Conservation (phyloP, 257 asterid species). For the Nicotiana attenuata region DNA sequence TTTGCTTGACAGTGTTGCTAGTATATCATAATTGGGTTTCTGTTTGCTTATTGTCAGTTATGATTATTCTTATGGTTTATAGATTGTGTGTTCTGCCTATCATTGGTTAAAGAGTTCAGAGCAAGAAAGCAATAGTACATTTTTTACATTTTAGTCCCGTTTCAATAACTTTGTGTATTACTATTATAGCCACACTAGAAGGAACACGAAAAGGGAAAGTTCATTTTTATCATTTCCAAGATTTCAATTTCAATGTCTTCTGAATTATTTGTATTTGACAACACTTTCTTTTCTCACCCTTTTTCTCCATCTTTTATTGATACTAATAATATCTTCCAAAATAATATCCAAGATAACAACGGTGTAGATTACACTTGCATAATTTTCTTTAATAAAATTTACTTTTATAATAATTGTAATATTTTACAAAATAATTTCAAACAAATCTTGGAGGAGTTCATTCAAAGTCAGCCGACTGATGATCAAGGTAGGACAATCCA, state of each 20-base stretch:
- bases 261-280: conserved; percentile 49
- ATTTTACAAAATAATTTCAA: no score
- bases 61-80: neutral
- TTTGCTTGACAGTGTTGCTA: neutral
- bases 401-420: no score
- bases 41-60: neutral
- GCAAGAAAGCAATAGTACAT: no score
- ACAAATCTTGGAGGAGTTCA: no score
- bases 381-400: no score
- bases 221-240: neutral
- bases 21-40: neutral
- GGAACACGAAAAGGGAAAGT: neutral
- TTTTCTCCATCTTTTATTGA: conserved; percentile 37
- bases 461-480: no score
- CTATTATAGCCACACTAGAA: neutral
- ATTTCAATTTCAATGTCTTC: conserved; percentile 51
- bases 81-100: neutral
- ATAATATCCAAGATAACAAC: conserved; percentile 12
- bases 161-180: conserved; percentile 2
- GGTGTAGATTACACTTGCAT: no score
- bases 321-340: conserved; percentile 16
- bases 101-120: neutral
- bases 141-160: conserved; percentile 19
- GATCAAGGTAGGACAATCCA: no score
- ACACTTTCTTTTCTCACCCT: conserved; percentile 47